Conservation (phyloP, 768 basidiomycete species). For the Lactarius sanguifluus region DNA sequence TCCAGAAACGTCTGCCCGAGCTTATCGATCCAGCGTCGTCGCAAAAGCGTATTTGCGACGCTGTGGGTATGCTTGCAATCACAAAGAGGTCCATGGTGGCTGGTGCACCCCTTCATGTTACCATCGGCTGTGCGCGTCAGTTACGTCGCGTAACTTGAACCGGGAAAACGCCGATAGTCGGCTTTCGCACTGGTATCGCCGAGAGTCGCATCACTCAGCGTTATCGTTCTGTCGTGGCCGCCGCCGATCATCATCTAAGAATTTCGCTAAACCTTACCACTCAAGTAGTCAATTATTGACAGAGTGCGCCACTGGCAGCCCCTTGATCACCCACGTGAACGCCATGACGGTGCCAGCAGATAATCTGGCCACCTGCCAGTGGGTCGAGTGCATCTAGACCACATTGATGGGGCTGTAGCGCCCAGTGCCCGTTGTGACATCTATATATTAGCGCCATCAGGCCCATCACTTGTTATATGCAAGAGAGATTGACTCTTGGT, state of each 20-base stretch:
- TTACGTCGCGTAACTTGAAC: neutral
- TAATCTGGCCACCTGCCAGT: neutral
- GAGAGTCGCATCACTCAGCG: neutral
- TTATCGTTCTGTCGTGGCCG: neutral
- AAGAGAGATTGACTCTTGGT: neutral
- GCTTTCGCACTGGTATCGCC: neutral
- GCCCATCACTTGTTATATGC: neutral
- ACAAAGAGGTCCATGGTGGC: neutral
- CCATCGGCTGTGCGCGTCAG: neutral
- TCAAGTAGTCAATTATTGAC: neutral
- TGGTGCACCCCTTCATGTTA: neutral
- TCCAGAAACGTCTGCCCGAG: neutral
- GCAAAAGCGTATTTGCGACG: neutral
- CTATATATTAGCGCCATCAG: neutral
- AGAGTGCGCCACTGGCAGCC: too few species aligned
- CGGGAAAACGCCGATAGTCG: neutral
- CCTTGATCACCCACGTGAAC: too few species aligned
- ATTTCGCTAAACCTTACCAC: too few species aligned
- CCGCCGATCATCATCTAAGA: too few species aligned
- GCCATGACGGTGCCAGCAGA: too few species aligned
- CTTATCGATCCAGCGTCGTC: neutral
- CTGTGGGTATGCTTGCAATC: neutral
- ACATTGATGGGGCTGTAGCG: neutral
- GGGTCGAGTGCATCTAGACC: neutral
- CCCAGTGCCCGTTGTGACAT: neutral